Evolutionary conservation across 805 yeast species (phyloP), one percentile per base, ranked within the genome.

Genomic region (Ogataea pignaliae): DNA sequence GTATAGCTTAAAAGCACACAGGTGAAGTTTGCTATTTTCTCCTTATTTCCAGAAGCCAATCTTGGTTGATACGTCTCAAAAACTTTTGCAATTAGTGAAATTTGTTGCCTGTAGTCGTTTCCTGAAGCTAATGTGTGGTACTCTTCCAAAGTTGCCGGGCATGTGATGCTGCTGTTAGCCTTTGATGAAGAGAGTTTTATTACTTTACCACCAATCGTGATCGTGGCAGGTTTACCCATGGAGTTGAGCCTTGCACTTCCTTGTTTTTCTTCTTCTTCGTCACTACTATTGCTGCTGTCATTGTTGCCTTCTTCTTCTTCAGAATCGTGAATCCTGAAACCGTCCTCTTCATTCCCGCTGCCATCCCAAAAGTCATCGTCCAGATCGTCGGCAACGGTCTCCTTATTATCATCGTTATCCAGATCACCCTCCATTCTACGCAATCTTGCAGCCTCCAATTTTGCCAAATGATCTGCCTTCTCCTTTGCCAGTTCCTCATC

Each of bases 21-120:
- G 1, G 85, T 75, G 56, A 90, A 84, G 3, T 52, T 58, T 18
- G 83, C 85, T 51, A 86, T 65, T 55, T 76, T 82, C 47, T 81
- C 85, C 58, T 87, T 88, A 62, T 91, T 89, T 3, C 96, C 97
- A 43, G 72, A 76, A 3, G 86, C 88, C 42, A 86, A 70, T 49
- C 83, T 79, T 12, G 97, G 96, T 50, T 85, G 88, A 63, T 83
- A 80, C 0, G 70, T 59, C 41, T 72, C 73, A 44, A 86, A 65
- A 35, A 89, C 74, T 44, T 75, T 73, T 40, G 76, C 74, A 26
- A 87, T 70, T 26, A 73, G 64, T 2, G 64, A 60, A 15, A 76
- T 63, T 14, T 78, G 78, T 29, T 77, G 74, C 13, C 59, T 58
- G 35, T 68, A 61, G 10, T 69, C 66, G 26, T 65, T 48, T 2